Conservation (phyloP, 352 stramenopile genomes). For the Phytophthora citricola region DNA sequence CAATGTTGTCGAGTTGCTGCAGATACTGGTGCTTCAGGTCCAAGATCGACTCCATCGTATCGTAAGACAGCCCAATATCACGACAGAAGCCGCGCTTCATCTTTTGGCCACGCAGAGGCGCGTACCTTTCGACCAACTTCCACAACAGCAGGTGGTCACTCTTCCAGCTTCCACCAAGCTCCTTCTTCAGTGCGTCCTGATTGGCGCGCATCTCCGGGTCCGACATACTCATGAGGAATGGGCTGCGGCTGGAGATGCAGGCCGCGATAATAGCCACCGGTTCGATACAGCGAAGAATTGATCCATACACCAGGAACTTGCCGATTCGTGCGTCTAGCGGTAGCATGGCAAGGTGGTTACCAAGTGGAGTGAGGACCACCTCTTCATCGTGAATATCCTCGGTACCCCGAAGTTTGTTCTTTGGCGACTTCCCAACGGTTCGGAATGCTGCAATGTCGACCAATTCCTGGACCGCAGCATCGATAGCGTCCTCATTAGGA, state of each 20-base stretch:
- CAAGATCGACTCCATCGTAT: constrained; percentile 93
- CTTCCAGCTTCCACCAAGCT: constrained; percentile 65
- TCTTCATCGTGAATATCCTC: constrained; percentile 47
- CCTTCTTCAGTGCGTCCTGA: constrained; percentile 73
- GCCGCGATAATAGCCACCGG: constrained; percentile 85
- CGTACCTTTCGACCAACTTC: constrained; percentile 84
- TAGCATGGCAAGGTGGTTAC: constrained; percentile 84
- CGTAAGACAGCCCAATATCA: constrained; percentile 77
- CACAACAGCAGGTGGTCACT: constrained; percentile 84
- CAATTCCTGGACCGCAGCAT: constrained; percentile 92
- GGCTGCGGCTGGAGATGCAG: constrained; percentile 81
- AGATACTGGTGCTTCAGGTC: constrained; percentile 91
- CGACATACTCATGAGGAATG: constrained; percentile 78
- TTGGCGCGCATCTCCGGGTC: constrained; percentile 63
- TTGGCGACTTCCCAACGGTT: constrained; percentile 27
- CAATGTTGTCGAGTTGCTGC: constrained; percentile 76
- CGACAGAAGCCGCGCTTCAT: constrained; percentile 71
- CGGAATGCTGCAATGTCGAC: constrained; percentile 90
- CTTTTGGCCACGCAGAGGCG: constrained; percentile 52
- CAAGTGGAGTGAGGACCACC: constrained; percentile 93
- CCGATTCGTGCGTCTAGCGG: constrained; percentile 87
- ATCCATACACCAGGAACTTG: constrained; percentile 90
- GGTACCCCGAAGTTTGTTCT: constrained; percentile 16
- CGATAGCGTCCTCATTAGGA: constrained; percentile 89
- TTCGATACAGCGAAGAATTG: constrained; percentile 85